Percentiles rank a stretch among this genome's conserved stretches.
These are phyloP conservation scores for Kluyveromyces sp. DNA, from an alignment of 1,139 yeast genomes.

Conservation along the genomic window DNA sequence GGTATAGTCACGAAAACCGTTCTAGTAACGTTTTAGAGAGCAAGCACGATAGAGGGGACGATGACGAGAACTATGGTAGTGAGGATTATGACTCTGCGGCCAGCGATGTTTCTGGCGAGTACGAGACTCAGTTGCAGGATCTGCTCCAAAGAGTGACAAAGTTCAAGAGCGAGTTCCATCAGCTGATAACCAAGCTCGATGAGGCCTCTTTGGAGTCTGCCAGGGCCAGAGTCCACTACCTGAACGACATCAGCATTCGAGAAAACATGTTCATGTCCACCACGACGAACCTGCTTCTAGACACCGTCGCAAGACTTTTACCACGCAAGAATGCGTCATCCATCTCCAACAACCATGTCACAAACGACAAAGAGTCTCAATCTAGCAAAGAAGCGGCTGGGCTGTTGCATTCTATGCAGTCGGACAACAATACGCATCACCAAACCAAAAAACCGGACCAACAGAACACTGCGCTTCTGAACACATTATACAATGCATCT, in stretches of 20 bases:
- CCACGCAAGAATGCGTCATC: slow-evolving; percentile 3
- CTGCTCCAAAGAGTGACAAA: slow-evolving; percentile 12
- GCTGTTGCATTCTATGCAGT: neutral
- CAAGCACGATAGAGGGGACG: neutral
- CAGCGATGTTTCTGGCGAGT: slow-evolving; percentile 3
- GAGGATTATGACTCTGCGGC: neutral
- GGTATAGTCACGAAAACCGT: slow-evolving; percentile 2
- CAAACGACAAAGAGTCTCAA: neutral
- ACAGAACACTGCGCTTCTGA: neutral
- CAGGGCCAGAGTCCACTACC: slow-evolving; percentile 1
- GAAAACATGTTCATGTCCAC: slow-evolving; percentile 6
- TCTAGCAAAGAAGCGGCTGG: neutral
- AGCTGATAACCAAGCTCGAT: slow-evolving; percentile 17
- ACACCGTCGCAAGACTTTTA: slow-evolving; percentile 2
- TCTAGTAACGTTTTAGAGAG: slow-evolving; percentile 1
- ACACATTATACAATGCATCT: slow-evolving; percentile 4
- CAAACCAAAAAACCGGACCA: neutral
- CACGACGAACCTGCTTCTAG: slow-evolving; percentile 2
- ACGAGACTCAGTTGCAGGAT: slow-evolving; percentile 8
- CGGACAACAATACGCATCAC: neutral
- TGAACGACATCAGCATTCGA: slow-evolving; percentile 1
- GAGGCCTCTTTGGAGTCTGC: slow-evolving; percentile 12
- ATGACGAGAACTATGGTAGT: slow-evolving; percentile 1
- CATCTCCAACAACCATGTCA: neutral
- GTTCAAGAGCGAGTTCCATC: slow-evolving; percentile 15